Base-by-base conservation (phyloP, 352 stramenopile species). In the Phytophthora sp. region DNA sequence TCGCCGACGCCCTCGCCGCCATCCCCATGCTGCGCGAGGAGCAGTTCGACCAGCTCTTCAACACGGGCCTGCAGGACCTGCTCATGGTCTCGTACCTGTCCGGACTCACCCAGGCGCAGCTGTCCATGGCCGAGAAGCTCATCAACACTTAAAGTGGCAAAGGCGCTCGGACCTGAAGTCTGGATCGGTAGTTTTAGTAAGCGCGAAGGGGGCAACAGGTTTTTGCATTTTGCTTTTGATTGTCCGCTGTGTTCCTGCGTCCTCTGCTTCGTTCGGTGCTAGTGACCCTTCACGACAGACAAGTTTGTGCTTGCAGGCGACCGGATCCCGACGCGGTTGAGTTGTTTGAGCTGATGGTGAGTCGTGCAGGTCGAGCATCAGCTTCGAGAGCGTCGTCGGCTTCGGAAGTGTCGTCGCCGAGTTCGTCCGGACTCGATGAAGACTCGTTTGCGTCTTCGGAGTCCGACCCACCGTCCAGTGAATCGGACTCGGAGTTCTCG, bases 61-160 rank as follows among this genome's bases (percentile, higher is more conserved):
- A 95, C 74, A 94, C 92, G 67, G 97, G 96, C 17, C 75, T 99
- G 67, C 96, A 99, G 82, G 97, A 99, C 79, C 85, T 99, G 52
- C 86, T 99, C 59, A 99, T 99, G 97, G 96, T 99, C 20, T 98
- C 92, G 55, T 99, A 99, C 79, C 89, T 99, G 65, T 97, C 92
- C 54, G 97, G 97, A 55, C 87, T 99, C 62, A 99, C 97, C 45
- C 91, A 98, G 82, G 98, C 97, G 57, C 97, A 99, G 82, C 80
- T 99, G 38, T 94, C 89, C 31, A 98, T 99, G 88, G 94, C 96
- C 27, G 96, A 99, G 77, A 99, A 99, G 82, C 84, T 99, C 69
- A 97, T 98, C 79, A 95, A 92, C 73, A 83, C 87, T 15, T 95
- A 92, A 72, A 30, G 53, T 57, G 56, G 52, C 21, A 51, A 72